phyloP scores from a whole-genome alignment of 2,329 filamentous ascomycete genomes.

The Aspergillus puulaauensis region DNA sequence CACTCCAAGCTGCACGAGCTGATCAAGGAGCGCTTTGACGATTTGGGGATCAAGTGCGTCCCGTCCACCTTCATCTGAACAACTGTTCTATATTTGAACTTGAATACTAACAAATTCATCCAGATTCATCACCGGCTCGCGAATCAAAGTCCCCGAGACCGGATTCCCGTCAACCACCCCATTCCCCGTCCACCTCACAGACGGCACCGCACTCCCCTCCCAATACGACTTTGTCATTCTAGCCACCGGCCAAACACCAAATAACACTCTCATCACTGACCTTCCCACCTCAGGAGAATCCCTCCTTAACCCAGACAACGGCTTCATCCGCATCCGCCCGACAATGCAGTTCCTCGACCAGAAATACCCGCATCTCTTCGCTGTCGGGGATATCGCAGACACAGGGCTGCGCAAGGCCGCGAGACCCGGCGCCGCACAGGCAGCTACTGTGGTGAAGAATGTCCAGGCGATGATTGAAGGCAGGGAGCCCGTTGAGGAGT shows the following conservation, averaged over 20 bases:
- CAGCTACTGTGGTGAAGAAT: slow-evolving; percentile 33
- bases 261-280: slow-evolving; percentile 39
- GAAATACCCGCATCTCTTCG: slow-evolving; percentile 32
- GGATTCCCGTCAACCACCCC: slow-evolving; percentile 27
- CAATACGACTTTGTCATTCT: slow-evolving; percentile 42
- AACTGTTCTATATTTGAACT: neutral
- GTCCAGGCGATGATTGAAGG: slow-evolving; percentile 35
- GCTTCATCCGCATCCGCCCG: slow-evolving; percentile 32
- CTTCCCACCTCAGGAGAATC: slow-evolving; percentile 24
- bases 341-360: slow-evolving; percentile 36
- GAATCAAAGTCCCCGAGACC: slow-evolving; percentile 25
- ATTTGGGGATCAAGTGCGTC: slow-evolving; percentile 28
- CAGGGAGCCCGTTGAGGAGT: slow-evolving; percentile 22
- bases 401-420: slow-evolving; percentile 37
- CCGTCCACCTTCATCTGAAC: too few relatives aligned
- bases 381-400: slow-evolving; percentile 38
- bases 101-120: neutral
- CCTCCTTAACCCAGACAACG: slow-evolving; percentile 34
- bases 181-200: slow-evolving; percentile 31
- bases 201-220: slow-evolving; percentile 32
- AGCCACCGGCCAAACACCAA: slow-evolving; percentile 51
- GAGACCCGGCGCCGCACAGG: slow-evolving; percentile 32
- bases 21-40: slow-evolving; percentile 33
- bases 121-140: slow-evolving; percentile 30
- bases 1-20: slow-evolving; percentile 31